Evolutionary conservation across 148 eudicot genomes (phyloP).

Genomic region (Dysphania ambrosioides): DNA sequence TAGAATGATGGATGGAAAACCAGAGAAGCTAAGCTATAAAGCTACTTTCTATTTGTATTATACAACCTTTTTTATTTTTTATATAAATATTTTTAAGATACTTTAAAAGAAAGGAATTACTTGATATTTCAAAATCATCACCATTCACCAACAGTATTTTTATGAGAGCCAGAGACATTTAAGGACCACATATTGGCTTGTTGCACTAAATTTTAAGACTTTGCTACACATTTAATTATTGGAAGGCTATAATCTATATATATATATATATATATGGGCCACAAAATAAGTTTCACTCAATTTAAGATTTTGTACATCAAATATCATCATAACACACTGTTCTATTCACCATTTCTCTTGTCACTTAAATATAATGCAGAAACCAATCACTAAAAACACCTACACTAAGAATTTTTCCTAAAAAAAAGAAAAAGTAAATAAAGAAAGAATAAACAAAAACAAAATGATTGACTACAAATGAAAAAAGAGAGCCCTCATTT

Average conservation of each 20-base stretch:
- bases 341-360: conserved; percentile 16
- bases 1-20: not conserved
- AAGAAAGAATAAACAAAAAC: not conserved
- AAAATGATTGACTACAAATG: not conserved
- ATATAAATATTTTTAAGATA: too few species aligned
- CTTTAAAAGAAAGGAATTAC: not conserved
- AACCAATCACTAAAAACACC: conserved; percentile 20
- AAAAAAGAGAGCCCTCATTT: not conserved
- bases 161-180: not conserved
- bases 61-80: too few species aligned
- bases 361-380: conserved; percentile 18
- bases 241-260: not conserved
- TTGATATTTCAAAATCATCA: not conserved
- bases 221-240: not conserved
- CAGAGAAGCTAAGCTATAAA: not conserved
- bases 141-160: not conserved
- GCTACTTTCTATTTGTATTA: not conserved
- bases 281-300: conserved; percentile 8
- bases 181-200: conserved; percentile 9
- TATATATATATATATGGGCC: not conserved
- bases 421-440: not conserved
- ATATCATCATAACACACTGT: conserved; percentile 15
- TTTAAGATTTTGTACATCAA: conserved; percentile 13
- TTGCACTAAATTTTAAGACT: conserved; percentile 7
- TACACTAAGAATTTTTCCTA: conserved; percentile 17